Conservation (phyloP, 768 basidiomycete genomes). For the Amanita inopinata region DNA sequence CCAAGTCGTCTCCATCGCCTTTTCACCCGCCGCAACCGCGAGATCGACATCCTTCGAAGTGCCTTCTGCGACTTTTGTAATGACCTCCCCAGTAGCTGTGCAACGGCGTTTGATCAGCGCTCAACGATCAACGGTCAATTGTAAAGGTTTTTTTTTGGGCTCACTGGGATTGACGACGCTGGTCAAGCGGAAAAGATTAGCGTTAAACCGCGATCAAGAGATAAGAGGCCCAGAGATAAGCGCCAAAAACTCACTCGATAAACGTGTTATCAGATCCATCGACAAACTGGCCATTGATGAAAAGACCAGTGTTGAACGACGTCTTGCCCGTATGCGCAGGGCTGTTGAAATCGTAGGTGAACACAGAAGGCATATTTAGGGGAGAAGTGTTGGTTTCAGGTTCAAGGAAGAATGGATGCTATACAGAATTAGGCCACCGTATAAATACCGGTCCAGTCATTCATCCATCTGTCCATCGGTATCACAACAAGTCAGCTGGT, state of each 20-base stretch:
- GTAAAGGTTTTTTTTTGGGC: conserved; percentile 11
- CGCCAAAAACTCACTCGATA: no score
- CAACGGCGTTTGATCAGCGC: background rate
- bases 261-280: conserved; percentile 1
- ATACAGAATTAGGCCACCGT: no score
- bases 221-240: no score
- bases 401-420: no score
- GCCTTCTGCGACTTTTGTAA: conserved; percentile 49
- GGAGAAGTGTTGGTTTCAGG: no score
- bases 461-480: no score
- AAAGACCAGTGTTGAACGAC: conserved; percentile 45
- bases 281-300: conserved; percentile 9
- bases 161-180: conserved; percentile 52
- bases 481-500: no score
- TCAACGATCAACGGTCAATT: background rate
- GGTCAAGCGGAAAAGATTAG: no score
- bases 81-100: conserved; percentile 53
- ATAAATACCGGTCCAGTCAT: no score
- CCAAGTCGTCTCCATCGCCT: conserved; percentile 51
- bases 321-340: conserved; percentile 47
- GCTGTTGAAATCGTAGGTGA: conserved; percentile 43
- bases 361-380: conserved; percentile 22
- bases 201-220: no score
- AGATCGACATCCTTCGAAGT: conserved; percentile 63
- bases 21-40: conserved; percentile 62